phyloP scores from a whole-genome alignment of 345 rosid species.

The Turritis glabra region DNA sequence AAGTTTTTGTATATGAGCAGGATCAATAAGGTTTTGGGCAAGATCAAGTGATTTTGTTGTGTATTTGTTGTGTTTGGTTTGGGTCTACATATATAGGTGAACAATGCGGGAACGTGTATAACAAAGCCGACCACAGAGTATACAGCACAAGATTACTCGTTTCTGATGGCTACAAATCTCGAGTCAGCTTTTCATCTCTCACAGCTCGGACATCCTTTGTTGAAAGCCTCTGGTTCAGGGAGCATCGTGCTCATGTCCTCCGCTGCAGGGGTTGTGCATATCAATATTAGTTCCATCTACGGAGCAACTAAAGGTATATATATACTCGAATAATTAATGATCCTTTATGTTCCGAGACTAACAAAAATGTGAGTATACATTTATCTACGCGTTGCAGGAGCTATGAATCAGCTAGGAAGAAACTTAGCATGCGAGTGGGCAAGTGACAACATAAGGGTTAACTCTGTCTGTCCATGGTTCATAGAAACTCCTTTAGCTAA shows the following conservation, averaged over 20 bases:
- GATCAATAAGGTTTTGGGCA: background rate
- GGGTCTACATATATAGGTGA: slow-evolving; percentile 41
- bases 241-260: slow-evolving; percentile 73
- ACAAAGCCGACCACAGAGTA: slow-evolving; percentile 58
- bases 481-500: slow-evolving; percentile 5
- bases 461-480: slow-evolving; percentile 15
- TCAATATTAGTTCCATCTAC: slow-evolving; percentile 43
- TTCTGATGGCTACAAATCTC: slow-evolving; percentile 60
- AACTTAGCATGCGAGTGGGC: slow-evolving; percentile 15
- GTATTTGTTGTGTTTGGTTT: background rate
- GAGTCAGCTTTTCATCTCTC: slow-evolving; percentile 74
- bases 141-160: slow-evolving; percentile 56
- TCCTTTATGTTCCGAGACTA: background rate
- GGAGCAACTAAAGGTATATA: slow-evolving; percentile 27
- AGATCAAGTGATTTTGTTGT: background rate
- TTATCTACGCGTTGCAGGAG: background rate
- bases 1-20: background rate
- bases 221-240: slow-evolving; percentile 63
- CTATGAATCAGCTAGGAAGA: background rate
- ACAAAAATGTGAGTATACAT: background rate
- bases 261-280: slow-evolving; percentile 43
- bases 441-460: slow-evolving; percentile 7
- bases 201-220: slow-evolving; percentile 69
- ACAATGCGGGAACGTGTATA: slow-evolving; percentile 75
- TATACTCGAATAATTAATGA: background rate